Base-by-base conservation (phyloP, 1,139 yeast species). In the Candida sanyaensis region DNA sequence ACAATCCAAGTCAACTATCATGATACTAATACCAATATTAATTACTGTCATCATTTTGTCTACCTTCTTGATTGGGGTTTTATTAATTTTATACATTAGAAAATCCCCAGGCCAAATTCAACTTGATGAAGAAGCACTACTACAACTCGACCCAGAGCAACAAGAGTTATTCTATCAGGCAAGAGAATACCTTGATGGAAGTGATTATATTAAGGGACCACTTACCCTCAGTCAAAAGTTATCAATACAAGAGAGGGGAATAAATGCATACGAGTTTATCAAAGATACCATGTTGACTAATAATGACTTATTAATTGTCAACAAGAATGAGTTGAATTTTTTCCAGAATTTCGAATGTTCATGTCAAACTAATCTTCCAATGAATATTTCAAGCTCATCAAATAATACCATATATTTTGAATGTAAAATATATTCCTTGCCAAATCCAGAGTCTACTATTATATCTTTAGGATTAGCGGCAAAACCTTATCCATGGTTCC, bases 211-310 rank as follows among this genome's bases (percentile, higher is more conserved):
- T 68, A 72, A 71, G 52, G 71, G 71, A 37, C 71, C 68, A 44
- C 64, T 71, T 56, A 68, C 81, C 45, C 71, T 65, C 49, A 78
- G 76, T 44, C 88, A 75, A 63, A 73, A 68, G 65, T 77, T 79
- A 67, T 73, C 73, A 27, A 89, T 93, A 32, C 96, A 90, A 60
- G 99, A 95, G 59, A 91, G 89, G n/a, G 99, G 97, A 0, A 86
- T 95, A 1, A 73, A 80, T 28, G 99, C 99, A 0, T 93, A 96
- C 95, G 96, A 90, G 60, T 93, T 95, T 63, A 80, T 80, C 50
- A 89, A 89, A 40, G 92, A 90, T 60, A 62, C 73, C 12, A 82
- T 79, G 69, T 69, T 82, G 50, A 82, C 80, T 43, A 80, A 73
- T 59, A 84, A 78, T 65, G 87, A 79, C 57, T 66, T 86, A 21